These are phyloP conservation scores for Setaria viridis DNA, from an alignment of 202 grass and related monocot genomes.

Conservation along the genomic window DNA sequence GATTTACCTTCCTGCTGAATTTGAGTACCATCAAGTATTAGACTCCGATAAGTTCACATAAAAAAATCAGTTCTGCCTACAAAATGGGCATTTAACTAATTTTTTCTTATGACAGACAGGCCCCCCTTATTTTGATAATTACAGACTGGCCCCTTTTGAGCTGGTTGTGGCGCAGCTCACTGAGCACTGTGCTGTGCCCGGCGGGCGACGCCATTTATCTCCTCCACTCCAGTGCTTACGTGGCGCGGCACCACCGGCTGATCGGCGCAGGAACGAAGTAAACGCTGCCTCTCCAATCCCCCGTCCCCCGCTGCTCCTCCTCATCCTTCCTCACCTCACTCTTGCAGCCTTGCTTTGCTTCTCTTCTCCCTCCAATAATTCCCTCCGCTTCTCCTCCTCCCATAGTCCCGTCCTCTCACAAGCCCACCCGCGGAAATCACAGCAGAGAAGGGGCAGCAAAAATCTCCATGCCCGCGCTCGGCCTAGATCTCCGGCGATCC, in stretches of 20 bases:
- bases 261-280: slow-evolving; percentile 37
- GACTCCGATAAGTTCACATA: too few species aligned
- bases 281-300: slow-evolving; percentile 35
- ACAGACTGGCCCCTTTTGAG: not conserved
- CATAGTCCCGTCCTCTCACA: slow-evolving; percentile 10
- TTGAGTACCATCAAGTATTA: not conserved
- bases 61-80: not conserved
- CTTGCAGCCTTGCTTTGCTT: not conserved
- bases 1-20: too few species aligned
- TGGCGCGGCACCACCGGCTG: slow-evolving; percentile 46
- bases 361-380: slow-evolving; percentile 61
- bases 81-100: not conserved
- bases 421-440: slow-evolving; percentile 13
- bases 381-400: not conserved
- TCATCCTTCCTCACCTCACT: not conserved
- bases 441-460: not conserved
- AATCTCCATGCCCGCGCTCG: slow-evolving; percentile 41
- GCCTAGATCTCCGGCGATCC: slow-evolving; percentile 45
- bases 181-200: slow-evolving; percentile 37
- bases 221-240: slow-evolving; percentile 25
- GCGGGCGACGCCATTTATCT: slow-evolving; percentile 49
- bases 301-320: not conserved
- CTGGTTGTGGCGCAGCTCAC: slow-evolving; percentile 12
- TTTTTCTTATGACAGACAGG: not conserved
- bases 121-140: too few species aligned